A percentile compares a stretch with the other conserved stretches of the same genome.
These are phyloP conservation scores for Penicillium aurantiogriseum DNA, from an alignment of 2,329 filamentous ascomycete species.

Conservation along the genomic window DNA sequence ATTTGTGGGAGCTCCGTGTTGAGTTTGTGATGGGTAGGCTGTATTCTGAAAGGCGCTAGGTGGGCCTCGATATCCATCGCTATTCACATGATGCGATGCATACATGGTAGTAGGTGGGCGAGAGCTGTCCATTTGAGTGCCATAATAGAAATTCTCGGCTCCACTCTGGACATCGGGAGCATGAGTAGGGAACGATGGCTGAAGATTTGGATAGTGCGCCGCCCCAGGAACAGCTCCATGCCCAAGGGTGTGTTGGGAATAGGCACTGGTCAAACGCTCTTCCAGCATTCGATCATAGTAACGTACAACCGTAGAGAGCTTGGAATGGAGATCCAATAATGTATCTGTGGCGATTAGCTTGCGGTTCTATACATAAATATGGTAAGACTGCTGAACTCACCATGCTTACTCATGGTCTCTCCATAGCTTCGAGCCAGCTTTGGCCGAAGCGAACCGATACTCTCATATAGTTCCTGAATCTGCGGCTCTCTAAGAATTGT, in stretches of 20 bases:
- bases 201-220: slow-evolving; percentile 22
- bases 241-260: slow-evolving; percentile 73
- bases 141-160: slow-evolving; percentile 27
- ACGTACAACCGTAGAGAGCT: slow-evolving; percentile 90
- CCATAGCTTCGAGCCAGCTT: slow-evolving; percentile 95
- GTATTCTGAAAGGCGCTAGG: slow-evolving; percentile 8
- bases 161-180: slow-evolving; percentile 16
- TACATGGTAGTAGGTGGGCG: slow-evolving; percentile 13
- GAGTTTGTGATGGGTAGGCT: slow-evolving; percentile 16
- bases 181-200: slow-evolving; percentile 13
- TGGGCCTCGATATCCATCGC: slow-evolving; percentile 13
- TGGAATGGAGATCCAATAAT: slow-evolving; percentile 87
- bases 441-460: slow-evolving; percentile 86
- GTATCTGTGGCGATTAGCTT: slow-evolving; percentile 62
- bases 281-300: slow-evolving; percentile 99
- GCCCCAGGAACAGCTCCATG: slow-evolving; percentile 46
- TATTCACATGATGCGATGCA: slow-evolving; percentile 12
- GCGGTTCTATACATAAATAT: neutral
- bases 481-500: slow-evolving; percentile 96
- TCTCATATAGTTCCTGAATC: slow-evolving; percentile 97
- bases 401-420: slow-evolving; percentile 99
- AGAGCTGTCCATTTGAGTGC: slow-evolving; percentile 15
- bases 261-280: slow-evolving; percentile 88
- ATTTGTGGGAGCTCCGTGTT: slow-evolving; percentile 5
- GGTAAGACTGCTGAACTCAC: slow-evolving; percentile 50